Evolutionary conservation across 192 early-diverging fungal species (phyloP).

Genomic region (Piromyces finnis): DNA sequence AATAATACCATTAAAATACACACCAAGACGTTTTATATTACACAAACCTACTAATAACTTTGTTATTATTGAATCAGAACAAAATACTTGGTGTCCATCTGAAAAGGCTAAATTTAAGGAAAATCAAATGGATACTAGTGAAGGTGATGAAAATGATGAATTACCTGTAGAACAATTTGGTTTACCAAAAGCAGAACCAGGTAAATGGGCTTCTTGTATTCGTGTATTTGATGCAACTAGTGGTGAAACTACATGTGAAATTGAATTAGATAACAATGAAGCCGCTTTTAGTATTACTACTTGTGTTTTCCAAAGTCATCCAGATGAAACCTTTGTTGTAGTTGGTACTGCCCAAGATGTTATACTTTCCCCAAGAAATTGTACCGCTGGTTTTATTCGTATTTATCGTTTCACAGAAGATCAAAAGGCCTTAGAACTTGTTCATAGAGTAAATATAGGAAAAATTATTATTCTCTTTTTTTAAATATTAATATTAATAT

Average conservation of each 20-base stretch:
- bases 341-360: constrained; percentile 71
- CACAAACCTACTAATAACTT: constrained; percentile 62
- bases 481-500: no score
- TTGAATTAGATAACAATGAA: constrained; percentile 70
- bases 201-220: constrained; percentile 77
- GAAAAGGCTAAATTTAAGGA: constrained; percentile 40
- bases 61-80: constrained; percentile 77
- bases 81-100: constrained; percentile 42
- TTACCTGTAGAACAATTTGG: constrained; percentile 67
- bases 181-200: constrained; percentile 37
- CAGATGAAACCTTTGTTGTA: constrained; percentile 43
- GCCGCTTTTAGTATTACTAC: constrained; percentile 45
- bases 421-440: constrained; percentile 47
- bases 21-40: constrained; percentile 66
- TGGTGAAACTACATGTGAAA: constrained; percentile 40
- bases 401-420: constrained; percentile 47
- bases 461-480: no score
- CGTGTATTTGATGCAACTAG: constrained; percentile 57
- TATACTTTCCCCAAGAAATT: constrained; percentile 43
- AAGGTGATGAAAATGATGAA: constrained; percentile 31
- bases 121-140: constrained; percentile 17
- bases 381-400: constrained; percentile 46
- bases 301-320: constrained; percentile 12
- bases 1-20: constrained; percentile 63
- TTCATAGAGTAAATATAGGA: constrained; percentile 32